Evolutionary conservation across 176 grass and related monocot species (phyloP).

Genomic region (Raddia distichophylla): DNA sequence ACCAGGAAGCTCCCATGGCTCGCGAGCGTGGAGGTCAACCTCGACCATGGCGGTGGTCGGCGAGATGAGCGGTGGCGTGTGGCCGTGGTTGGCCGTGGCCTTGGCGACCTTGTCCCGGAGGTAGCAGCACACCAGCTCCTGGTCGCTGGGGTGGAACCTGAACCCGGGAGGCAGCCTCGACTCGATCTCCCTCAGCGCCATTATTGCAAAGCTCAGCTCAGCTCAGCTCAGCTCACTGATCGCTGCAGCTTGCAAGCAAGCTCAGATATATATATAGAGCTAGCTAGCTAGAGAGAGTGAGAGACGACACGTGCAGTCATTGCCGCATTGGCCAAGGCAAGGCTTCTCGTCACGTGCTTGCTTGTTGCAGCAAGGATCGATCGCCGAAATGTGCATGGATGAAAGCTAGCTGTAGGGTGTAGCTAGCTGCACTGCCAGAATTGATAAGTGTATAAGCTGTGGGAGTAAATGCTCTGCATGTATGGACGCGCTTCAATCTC

Average conservation of each 20-base stretch:
- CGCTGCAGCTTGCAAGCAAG: background rate
- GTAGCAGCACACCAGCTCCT: constrained; percentile 53
- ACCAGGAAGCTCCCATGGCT: constrained; percentile 61
- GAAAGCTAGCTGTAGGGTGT: background rate
- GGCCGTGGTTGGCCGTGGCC: background rate
- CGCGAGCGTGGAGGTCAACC: constrained; percentile 52
- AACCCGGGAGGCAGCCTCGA: constrained; percentile 53
- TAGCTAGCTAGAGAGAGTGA: background rate
- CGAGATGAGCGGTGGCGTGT: background rate
- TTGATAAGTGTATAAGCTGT: too few relatives aligned
- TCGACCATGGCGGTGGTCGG: constrained; percentile 42
- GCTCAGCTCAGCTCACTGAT: background rate
- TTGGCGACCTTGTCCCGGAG: constrained; percentile 45
- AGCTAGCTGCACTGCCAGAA: background rate
- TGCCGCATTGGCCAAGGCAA: background rate
- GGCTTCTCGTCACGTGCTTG: background rate
- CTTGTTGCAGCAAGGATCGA: background rate
- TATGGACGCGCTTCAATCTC: too few relatives aligned
- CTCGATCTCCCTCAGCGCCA: constrained; percentile 48
- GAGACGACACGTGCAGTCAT: too few relatives aligned
- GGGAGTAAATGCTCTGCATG: too few relatives aligned
- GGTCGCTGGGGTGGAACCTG: constrained; percentile 56
- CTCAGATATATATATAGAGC: background rate
- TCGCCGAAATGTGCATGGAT: background rate
- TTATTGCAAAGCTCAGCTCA: background rate